phyloP scores from a whole-genome alignment of 2,329 filamentous ascomycete genomes.

The Penicillium thymicola region DNA sequence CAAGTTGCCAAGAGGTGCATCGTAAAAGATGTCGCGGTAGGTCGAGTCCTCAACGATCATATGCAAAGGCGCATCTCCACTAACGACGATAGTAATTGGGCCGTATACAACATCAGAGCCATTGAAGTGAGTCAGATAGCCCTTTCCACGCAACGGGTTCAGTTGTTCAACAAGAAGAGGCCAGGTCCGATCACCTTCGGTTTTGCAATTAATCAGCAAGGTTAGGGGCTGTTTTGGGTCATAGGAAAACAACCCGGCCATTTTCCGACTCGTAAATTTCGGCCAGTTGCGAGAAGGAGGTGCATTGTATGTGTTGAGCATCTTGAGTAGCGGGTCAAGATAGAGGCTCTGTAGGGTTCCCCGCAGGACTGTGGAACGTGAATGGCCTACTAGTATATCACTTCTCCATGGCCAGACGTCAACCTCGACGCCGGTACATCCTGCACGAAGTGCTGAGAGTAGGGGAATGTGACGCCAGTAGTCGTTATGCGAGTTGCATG shows the following conservation, averaged over 20 bases:
- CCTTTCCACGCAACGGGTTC: slow-evolving; percentile 39
- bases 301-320: slow-evolving; percentile 54
- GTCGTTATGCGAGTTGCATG: slow-evolving; percentile 68
- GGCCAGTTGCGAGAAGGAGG: background rate
- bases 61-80: slow-evolving; percentile 47
- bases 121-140: slow-evolving; percentile 47
- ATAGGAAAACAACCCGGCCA: slow-evolving; percentile 55
- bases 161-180: slow-evolving; percentile 36
- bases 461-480: slow-evolving; percentile 65
- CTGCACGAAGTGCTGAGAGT: slow-evolving; percentile 58
- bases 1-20: slow-evolving; percentile 43
- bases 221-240: slow-evolving; percentile 55
- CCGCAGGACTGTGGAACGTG: slow-evolving; percentile 50
- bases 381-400: slow-evolving; percentile 64
- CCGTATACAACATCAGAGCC: slow-evolving; percentile 35
- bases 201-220: slow-evolving; percentile 70
- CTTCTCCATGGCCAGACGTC: slow-evolving; percentile 63
- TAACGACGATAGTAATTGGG: slow-evolving; percentile 48
- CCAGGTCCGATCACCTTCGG: slow-evolving; percentile 40
- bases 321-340: slow-evolving; percentile 59
- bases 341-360: slow-evolving; percentile 63
- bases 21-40: slow-evolving; percentile 50
- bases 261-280: slow-evolving; percentile 14
- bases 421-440: slow-evolving; percentile 64
- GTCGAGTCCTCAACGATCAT: slow-evolving; percentile 35